Evolutionary conservation across 2,329 filamentous ascomycete species (phyloP).

Genomic region (Penicillium sp.): DNA sequence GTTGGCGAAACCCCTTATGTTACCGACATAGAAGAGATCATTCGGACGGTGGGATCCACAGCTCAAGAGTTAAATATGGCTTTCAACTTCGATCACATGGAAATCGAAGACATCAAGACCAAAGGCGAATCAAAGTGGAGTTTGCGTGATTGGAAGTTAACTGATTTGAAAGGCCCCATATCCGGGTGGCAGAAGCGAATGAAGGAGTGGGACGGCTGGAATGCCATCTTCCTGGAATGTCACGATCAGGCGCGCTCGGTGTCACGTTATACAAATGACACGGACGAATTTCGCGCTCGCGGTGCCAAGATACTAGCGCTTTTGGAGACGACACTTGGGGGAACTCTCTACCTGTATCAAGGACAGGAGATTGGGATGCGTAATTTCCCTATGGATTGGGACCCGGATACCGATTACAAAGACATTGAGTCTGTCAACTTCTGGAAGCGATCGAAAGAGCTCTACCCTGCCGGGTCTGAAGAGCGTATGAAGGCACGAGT

Average conservation of each 20-base stretch:
- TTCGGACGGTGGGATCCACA: constrained; percentile 61
- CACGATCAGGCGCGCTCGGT: constrained; percentile 57
- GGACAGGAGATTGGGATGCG: neutral
- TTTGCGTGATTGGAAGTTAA: constrained; percentile 42
- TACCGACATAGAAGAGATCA: constrained; percentile 58
- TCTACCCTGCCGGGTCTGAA: neutral
- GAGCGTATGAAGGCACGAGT: neutral
- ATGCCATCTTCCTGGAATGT: constrained; percentile 56
- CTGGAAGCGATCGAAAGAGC: neutral
- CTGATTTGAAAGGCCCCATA: constrained; percentile 43
- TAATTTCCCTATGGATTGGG: neutral
- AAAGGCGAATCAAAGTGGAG: constrained; percentile 19
- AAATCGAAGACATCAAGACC: neutral
- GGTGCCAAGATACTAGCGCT: constrained; percentile 51
- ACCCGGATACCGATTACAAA: neutral
- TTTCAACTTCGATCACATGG: constrained; percentile 48
- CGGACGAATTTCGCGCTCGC: constrained; percentile 47
- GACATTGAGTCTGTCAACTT: neutral
- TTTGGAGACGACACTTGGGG: constrained; percentile 31
- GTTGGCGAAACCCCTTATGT: constrained; percentile 50
- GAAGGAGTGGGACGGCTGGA: constrained; percentile 53
- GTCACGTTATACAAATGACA: constrained; percentile 51
- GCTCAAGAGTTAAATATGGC: constrained; percentile 67
- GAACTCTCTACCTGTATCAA: neutral
- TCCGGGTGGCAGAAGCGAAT: constrained; percentile 52